Evolutionary conservation across 305 asterid genomes (phyloP).

Genomic region (Rubia balearica): DNA sequence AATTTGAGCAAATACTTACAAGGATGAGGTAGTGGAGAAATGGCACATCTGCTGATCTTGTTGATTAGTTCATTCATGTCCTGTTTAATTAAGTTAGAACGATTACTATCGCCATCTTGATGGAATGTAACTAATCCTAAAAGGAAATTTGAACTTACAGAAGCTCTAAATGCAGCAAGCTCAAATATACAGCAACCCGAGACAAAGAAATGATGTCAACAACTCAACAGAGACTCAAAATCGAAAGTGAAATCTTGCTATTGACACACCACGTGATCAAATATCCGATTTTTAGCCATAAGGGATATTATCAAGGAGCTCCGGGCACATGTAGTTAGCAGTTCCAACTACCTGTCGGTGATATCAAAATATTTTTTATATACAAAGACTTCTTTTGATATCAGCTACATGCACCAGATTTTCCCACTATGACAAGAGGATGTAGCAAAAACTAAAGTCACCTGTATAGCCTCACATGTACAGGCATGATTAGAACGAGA

Average conservation of each 20-base stretch:
- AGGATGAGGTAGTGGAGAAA: slow-evolving; percentile 71
- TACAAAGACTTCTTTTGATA: neutral
- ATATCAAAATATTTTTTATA: no score
- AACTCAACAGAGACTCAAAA: slow-evolving; percentile 1
- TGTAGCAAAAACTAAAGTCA: slow-evolving; percentile 31
- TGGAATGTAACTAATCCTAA: neutral
- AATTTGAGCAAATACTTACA: slow-evolving; percentile 43
- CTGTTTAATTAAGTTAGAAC: slow-evolving; percentile 28
- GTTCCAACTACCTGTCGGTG: slow-evolving; percentile 61
- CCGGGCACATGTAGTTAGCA: slow-evolving; percentile 88
- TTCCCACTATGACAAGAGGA: neutral
- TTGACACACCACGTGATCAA: slow-evolving; percentile 80
- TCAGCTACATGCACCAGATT: neutral
- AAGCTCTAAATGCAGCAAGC: slow-evolving; percentile 82
- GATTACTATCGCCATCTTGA: slow-evolving; percentile 12
- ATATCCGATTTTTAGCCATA: slow-evolving; percentile 94
- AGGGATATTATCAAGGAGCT: slow-evolving; percentile 67
- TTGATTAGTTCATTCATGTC: slow-evolving; percentile 87
- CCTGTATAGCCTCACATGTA: slow-evolving; percentile 32
- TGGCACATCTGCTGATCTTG: slow-evolving; percentile 74
- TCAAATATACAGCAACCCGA: slow-evolving; percentile 89
- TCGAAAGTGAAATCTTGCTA: neutral
- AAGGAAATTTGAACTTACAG: slow-evolving; percentile 45
- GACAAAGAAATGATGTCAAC: slow-evolving; percentile 13
- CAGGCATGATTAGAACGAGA: slow-evolving; percentile 15